Base-by-base conservation (phyloP, 2,329 filamentous ascomycete species). In the Penicillium sumatraense region DNA sequence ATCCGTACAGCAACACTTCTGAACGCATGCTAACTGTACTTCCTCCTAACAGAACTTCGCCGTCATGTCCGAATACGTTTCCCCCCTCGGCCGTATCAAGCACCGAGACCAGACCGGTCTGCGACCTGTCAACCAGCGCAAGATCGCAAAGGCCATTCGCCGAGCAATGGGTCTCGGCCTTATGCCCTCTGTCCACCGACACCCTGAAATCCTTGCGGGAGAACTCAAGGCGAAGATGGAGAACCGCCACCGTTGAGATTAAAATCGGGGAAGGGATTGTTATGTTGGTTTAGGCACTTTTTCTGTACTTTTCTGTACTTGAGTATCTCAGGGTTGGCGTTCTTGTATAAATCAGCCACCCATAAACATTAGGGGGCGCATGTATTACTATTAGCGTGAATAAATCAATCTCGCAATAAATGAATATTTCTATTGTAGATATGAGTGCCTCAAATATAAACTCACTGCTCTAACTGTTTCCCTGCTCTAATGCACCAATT, bases 81-180 rank as follows among this genome's bases (percentile, higher is more conserved):
- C 90, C 0, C 77, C 87, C 10, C 90, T 91, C 78, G 95, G 93
- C 48, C 86, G 92, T 56, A 97, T 99, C 73, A 89, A 86, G 77
- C 86, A 89, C 72, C 81, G 84, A n/a, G 82, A 74, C 5, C 80
- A 87, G 21, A 98, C 93, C 0, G 91, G 91, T 13, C 80, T 99
- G 58, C 84, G 91, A 54, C 89, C 90, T 2, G 89, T 90, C 62
- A 98, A 98, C 80, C 95, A 99, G 80, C 84, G 95, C 64, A 92
- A 89, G 78, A 86, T 99, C 71, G 90, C 93, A 59, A 97, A 96
- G 81, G 93, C 96, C 50, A 89, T 99, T 67, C 83, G 95, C 62
- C 85, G 95, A 65, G 89, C 90, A 18, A 88, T 98, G 67, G 95
- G 93, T 1, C 83, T 97, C 70, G 95, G 95, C 14, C 80, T 98